Base-by-base conservation (phyloP, 2,329 filamentous ascomycete genomes). In the Akanthomyces lecanii region DNA sequence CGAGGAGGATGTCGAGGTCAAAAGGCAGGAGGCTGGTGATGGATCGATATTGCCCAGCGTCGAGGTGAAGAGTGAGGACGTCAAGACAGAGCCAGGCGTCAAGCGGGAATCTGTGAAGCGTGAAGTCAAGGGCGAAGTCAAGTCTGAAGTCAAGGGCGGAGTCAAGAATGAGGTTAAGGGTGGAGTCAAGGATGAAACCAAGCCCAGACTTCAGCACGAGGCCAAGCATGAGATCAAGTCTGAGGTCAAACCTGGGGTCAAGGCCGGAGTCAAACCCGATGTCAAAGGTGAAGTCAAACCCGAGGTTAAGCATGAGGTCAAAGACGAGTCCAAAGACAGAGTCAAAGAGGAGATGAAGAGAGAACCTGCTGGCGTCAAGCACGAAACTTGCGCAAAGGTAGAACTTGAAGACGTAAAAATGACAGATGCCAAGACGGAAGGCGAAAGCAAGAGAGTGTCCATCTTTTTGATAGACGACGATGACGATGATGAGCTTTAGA, bases 221-320 rank as follows among this genome's bases (percentile, higher is more conserved):
- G n/a, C 62, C 10, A 65, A 69, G 45, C 36, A 44, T 3, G 45
- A 38, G 11, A 6, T 53, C 33, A 68, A 69, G 16, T 59, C 64
- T 7, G 66, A 64, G 18, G 48, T 16, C 11, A 62, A 63, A 40
- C 6, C 10, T 16, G 57, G 52, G 33, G 16, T 63, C 5, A 65
- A 69, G 23, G 42, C 59, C 12, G 62, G 66, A 18, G 60, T 65
- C n/a, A 56, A 51, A 8, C 8, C 67, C 6, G 55, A 25, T 1
- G 30, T 48, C n/a, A 38, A 57, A 25, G 11, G 48, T 21, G 51
- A 61, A 16, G 47, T 55, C n/a, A 61, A 62, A 44, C 52, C 30
- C 11, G 58, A 54, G 45, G 51, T 30, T 28, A 64, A 38, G 8
- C 42, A 47, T 42, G 47, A 61, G 5, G 6, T 25, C 50, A 61